phyloP scores from a whole-genome alignment of 2,329 filamentous ascomycete species.

The Xylariaceae sp. region DNA sequence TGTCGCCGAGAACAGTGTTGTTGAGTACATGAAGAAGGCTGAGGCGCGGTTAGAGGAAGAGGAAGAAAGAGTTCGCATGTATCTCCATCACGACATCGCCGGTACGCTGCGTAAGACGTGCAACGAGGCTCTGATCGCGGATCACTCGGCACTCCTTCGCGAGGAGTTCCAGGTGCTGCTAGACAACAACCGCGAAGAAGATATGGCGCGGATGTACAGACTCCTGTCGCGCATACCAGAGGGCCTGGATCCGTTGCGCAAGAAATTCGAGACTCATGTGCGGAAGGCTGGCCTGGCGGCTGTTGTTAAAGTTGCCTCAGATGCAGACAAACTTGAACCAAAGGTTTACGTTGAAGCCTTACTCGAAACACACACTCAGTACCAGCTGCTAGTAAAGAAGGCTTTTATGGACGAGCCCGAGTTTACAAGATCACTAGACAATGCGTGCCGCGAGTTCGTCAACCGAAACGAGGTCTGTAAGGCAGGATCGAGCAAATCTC shows the following conservation, averaged over 20 bases:
- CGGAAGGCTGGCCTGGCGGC: constrained; percentile 82
- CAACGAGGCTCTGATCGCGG: constrained; percentile 81
- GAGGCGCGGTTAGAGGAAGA: constrained; percentile 85
- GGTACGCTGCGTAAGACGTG: constrained; percentile 78
- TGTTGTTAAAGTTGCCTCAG: constrained; percentile 83
- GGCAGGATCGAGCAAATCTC: constrained; percentile 85
- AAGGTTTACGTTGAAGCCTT: constrained; percentile 96
- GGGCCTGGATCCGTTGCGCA: constrained; percentile 80
- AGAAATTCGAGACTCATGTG: constrained; percentile 87
- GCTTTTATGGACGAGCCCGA: constrained; percentile 95
- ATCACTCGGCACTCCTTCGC: constrained; percentile 77
- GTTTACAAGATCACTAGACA: constrained; percentile 92
- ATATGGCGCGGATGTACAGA: constrained; percentile 94
- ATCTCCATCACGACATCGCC: constrained; percentile 86
- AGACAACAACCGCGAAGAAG: constrained; percentile 90
- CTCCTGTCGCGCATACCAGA: constrained; percentile 84
- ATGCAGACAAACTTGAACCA: constrained; percentile 85
- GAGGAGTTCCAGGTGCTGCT: constrained; percentile 95
- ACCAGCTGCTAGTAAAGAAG: constrained; percentile 82
- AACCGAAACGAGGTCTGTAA: constrained; percentile 97
- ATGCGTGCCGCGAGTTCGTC: constrained; percentile 95
- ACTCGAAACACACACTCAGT: constrained; percentile 89
- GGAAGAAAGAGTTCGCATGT: constrained; percentile 87
- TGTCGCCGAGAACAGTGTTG: constrained; percentile 91
- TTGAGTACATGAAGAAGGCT: constrained; percentile 99